These are phyloP conservation scores for Lyophyllum semitale DNA, from an alignment of 768 basidiomycete species.

Conservation along the genomic window DNA sequence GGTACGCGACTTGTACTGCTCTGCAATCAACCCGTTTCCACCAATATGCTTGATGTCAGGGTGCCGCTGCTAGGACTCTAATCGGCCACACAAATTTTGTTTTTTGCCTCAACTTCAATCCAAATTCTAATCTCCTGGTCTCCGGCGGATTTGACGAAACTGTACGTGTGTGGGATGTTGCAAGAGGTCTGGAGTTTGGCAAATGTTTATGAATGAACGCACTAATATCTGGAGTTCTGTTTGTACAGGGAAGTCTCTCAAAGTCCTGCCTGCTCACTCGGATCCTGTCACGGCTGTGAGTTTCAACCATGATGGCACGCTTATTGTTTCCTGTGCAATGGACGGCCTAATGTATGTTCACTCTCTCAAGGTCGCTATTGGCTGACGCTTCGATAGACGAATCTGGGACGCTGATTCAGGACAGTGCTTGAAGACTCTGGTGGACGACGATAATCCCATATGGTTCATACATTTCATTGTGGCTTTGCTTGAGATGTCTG, in stretches of 20 bases:
- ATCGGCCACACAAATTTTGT: conserved; percentile 92
- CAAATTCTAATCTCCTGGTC: conserved; percentile 85
- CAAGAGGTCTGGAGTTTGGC: conserved; percentile 59
- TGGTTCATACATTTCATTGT: conserved; percentile 48
- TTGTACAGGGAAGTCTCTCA: conserved; percentile 72
- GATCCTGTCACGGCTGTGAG: conserved; percentile 94
- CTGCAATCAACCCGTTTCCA: conserved; percentile 11
- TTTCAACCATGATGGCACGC: conserved; percentile 93
- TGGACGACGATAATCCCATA: conserved; percentile 95
- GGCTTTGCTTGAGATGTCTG: neutral
- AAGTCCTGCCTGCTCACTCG: conserved; percentile 92
- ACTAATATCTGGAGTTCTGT: neutral
- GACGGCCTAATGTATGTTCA: conserved; percentile 89
- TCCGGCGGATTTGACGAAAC: conserved; percentile 97
- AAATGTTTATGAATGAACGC: neutral
- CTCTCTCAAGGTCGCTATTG: neutral
- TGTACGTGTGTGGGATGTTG: conserved; percentile 95
- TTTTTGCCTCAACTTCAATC: conserved; percentile 92
- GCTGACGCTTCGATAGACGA: conserved; percentile 56
- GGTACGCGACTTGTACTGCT: conserved; percentile 35
- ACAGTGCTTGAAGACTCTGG: conserved; percentile 95
- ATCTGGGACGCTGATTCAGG: conserved; percentile 98
- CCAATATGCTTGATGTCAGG: conserved; percentile 35
- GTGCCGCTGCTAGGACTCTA: conserved; percentile 63
- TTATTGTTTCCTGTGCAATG: conserved; percentile 94